Evolutionary conservation across 2,329 filamentous ascomycete species (phyloP), one percentile per base, ranked within the genome.

Genomic region (Hysterium pulicare): DNA sequence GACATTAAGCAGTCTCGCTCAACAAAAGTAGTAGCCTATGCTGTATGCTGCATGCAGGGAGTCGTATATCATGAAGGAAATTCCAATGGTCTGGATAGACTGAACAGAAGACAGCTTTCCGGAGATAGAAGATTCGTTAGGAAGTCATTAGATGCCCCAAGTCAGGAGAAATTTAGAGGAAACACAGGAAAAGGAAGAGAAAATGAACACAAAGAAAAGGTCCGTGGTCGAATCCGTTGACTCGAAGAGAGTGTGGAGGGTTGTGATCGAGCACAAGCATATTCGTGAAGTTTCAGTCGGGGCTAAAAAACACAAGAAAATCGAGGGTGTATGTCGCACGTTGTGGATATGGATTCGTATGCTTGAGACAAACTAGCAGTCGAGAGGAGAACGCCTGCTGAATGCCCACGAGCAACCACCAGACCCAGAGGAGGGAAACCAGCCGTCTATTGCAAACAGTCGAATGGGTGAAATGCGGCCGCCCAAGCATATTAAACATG

Each of bases 21-120:
- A 44, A 44, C 46, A 45, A 41, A 38, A 28, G 24, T 28, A 41
- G 46, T 38, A 51, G 56, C 55, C 56, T 47, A 55, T 58, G 59
- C 59, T 52, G 38, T 51, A 58, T 62, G 57, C 50, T 44, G 51
- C 47, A 63, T 61, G 61, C 58, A 62, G 54, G 48, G 53, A 60
- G 59, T 62, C 61, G 54, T 64, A 58, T 63, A 58, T 64, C 61
- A 52, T 62, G 46, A 55, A 44, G 33, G 38, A 56, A 59, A 50
- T 44, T 54, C 50, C 52, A 56, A 59, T 39, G 57, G 43, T 54
- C 52, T 54, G 57, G 55, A 51, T 46, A 48, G 40, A 44, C 40
- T 19, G 21, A 48, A 51, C 55, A 48, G 36, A 24, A 46, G 23
- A 32, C 15, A 38, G 48, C 47, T 50, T 54, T 50, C 44, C 46